phyloP scores from a whole-genome alignment of 2,329 filamentous ascomycete genomes.

The Myriosclerotinia curreyana region DNA sequence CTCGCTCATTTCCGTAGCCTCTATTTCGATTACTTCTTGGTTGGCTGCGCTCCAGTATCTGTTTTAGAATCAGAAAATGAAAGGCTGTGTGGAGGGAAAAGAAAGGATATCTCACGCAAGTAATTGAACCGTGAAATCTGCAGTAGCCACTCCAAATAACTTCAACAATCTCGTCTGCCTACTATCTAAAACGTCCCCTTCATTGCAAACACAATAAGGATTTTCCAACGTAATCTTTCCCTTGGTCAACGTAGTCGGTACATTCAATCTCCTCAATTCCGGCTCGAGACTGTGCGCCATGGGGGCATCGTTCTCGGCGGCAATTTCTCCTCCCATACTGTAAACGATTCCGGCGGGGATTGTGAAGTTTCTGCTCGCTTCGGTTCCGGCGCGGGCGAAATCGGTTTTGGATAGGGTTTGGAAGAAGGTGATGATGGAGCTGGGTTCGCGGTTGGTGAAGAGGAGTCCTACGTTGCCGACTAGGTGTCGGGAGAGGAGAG shows the following conservation, averaged over 20 bases:
- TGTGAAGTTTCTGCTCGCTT: slow-evolving; percentile 70
- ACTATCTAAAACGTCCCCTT: slow-evolving; percentile 82
- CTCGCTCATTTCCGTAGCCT: slow-evolving; percentile 43
- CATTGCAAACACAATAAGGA: slow-evolving; percentile 63
- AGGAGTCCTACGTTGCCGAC: slow-evolving; percentile 83
- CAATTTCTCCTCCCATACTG: slow-evolving; percentile 74
- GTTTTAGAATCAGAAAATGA: slow-evolving; percentile 25
- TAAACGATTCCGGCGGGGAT: slow-evolving; percentile 83
- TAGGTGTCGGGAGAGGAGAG: slow-evolving; percentile 66
- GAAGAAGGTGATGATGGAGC: slow-evolving; percentile 70
- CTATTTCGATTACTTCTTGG: slow-evolving; percentile 57
- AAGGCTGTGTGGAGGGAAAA: not conserved
- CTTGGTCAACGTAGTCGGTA: slow-evolving; percentile 85
- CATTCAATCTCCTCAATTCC: slow-evolving; percentile 80
- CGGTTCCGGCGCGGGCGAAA: slow-evolving; percentile 83
- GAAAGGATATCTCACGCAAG: slow-evolving; percentile 57
- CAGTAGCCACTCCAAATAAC: slow-evolving; percentile 85
- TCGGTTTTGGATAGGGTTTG: slow-evolving; percentile 69
- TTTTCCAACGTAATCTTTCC: slow-evolving; percentile 74
- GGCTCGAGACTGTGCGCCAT: slow-evolving; percentile 87
- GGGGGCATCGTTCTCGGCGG: slow-evolving; percentile 77
- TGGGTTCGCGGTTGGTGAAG: slow-evolving; percentile 75
- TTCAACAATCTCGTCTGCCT: slow-evolving; percentile 92
- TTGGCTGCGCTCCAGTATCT: slow-evolving; percentile 62
- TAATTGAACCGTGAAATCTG: slow-evolving; percentile 82